Base-by-base conservation (phyloP, 805 yeast genomes). In the Candida maris region DNA sequence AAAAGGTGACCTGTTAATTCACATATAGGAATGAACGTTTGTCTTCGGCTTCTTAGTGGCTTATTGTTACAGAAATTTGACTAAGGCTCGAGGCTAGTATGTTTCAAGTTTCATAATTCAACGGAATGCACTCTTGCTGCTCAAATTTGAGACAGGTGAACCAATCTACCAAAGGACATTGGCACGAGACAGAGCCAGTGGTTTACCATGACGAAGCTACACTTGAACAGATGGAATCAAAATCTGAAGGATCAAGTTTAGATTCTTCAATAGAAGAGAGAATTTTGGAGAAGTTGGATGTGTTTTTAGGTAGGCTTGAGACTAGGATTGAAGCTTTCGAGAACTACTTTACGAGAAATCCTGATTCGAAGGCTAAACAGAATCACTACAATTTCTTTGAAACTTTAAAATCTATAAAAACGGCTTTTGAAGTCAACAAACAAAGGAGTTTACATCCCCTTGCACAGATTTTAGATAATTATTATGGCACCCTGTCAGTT, bases 401-500 rank as follows among this genome's bases (percentile, higher is more conserved):
- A 15, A 46, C 56, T 3, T 32, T 59, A 20, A 39, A 34, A 15
- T 39, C 51, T 2, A 47, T 54, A 19, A 57, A 52, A 41, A 38
- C 44, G 3, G 38, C 47, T 9, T 39, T 53, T 26, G 35, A 41
- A 14, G 45, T 45, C 22, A 56, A 49, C 31, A 52, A 54, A 22
- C 51, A 56, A 32, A 42, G 42, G 19, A 49, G 50, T 20, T 31
- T 56, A 27, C 58, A 57, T 32, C 60, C 61, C 6, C 33, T 58
- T 12, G 38, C 49, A 14, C 55, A 52, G 32, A 51, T 61, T 7
- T 35, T 61, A 7, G 62, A 61, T 36, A 49, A 53, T 15, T 51
- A 51, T 29, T 59, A 57, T 41, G 60, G 60, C 16, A 37, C 39
- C 14, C 24, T 51, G 30, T 32, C 47, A 19, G 34, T 34, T 20